phyloP scores from a whole-genome alignment of 352 stramenopile species.

The Phytophthora macrochlamydospora region DNA sequence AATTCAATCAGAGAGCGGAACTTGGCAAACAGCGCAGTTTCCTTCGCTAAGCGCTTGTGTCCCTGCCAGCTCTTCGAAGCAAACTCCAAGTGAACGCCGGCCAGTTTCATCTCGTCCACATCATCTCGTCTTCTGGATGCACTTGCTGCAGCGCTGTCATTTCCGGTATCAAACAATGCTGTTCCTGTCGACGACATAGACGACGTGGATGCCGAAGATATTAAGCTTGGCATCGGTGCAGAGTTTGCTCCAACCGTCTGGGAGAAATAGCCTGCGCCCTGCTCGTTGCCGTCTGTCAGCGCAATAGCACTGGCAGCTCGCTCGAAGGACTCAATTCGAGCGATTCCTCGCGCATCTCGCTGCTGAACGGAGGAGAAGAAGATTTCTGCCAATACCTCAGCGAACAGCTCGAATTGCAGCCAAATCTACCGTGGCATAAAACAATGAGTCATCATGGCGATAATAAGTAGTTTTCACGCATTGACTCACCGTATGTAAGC shows the following conservation, averaged over 20 bases:
- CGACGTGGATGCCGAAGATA: conserved; percentile 37
- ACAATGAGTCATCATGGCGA: too few species aligned
- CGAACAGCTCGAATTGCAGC: conserved; percentile 79
- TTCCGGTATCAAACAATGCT: conserved; percentile 7
- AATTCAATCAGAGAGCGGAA: conserved; percentile 67
- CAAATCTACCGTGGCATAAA: conserved; percentile 52
- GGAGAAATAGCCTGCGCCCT: conserved; percentile 17
- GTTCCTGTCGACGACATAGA: conserved; percentile 22
- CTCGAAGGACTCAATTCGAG: conserved; percentile 35
- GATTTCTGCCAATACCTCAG: conserved; percentile 68
- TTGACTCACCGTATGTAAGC: conserved; percentile 61
- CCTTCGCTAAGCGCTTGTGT: conserved; percentile 65
- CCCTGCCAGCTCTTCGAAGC: conserved; percentile 71
- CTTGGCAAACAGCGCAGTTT: conserved; percentile 47
- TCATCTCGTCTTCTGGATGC: conserved; percentile 26
- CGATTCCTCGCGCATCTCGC: conserved; percentile 30
- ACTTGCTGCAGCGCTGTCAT: background rate
- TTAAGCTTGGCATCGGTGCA: conserved; percentile 11
- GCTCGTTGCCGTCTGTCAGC: conserved; percentile 23
- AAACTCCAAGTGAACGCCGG: conserved; percentile 67
- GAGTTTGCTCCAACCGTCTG: conserved; percentile 2
- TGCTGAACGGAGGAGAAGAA: conserved; percentile 60
- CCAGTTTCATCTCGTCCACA: conserved; percentile 62
- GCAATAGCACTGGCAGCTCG: conserved; percentile 36
- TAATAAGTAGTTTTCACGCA: background rate